Base-by-base conservation (phyloP, 768 basidiomycete species). In the Phylloporus sp. region DNA sequence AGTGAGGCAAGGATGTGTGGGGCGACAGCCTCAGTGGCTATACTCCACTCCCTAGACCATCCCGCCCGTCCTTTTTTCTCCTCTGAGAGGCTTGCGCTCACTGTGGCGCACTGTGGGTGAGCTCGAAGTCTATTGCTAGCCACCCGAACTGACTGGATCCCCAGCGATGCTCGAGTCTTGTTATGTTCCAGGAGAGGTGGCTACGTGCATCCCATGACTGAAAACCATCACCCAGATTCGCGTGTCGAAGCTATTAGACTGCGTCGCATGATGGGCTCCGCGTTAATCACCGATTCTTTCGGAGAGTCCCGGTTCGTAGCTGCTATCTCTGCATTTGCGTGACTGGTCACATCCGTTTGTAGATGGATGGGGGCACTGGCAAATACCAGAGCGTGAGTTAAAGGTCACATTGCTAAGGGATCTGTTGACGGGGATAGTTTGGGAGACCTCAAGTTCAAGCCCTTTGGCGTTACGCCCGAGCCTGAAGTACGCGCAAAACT, bases 281-380 rank as follows among this genome's bases (percentile, higher is more conserved):
- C 88, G 4, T 67, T 95, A 22, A 87, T 96, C 35, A 89, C 89
- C 3, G 95, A 98, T 63, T 93, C 91, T 6, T 98, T 90, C 58
- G 94, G 95, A 7, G 94, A 98, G 73, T 80, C 84, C 24, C 74
- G 94, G 81, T 90, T 63, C 67, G 70, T 60, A 18, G 7, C 26
- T 5, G 17, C 44, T 18, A 21, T 22, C 10, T 21, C 24, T 27
- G n/a, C 17, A 11, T 42, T 48, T 42, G 28, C 23, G 24, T 26
- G 24, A 35, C 14, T 5, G 21, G 42, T 44, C 45, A 50, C 23
- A 29, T 28, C 14, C 9, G 24, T 31, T 40, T n/a, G 11, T 49
- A 90, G 89, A 39, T 95, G 91, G 90, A 95, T 96, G 88, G 95
- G 94, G 13, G 90, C 84, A 4, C 71, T 98, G 27, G 88, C 84